Conservation (phyloP, 208 protist species). For the Naegleria lovaniensis region DNA sequence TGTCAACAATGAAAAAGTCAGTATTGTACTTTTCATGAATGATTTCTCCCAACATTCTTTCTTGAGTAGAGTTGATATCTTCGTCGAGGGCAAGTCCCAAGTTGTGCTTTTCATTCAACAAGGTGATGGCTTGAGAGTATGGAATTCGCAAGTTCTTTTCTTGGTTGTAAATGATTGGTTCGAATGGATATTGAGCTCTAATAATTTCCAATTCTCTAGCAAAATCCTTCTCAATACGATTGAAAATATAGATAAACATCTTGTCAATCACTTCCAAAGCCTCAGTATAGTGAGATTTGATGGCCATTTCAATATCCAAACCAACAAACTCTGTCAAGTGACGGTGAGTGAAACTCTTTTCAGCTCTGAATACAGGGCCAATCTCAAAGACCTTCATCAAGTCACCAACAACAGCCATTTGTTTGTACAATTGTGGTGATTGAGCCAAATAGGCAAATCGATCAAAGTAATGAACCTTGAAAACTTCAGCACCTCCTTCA, state of each 20-base stretch:
- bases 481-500: slow-evolving; percentile 89
- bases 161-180: slow-evolving; percentile 74
- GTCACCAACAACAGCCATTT: slow-evolving; percentile 96
- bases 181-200: slow-evolving; percentile 80
- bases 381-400: slow-evolving; percentile 89
- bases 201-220: slow-evolving; percentile 73
- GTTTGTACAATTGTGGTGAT: slow-evolving; percentile 99
- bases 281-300: slow-evolving; percentile 98
- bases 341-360: slow-evolving; percentile 97
- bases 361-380: slow-evolving; percentile 95
- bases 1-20: slow-evolving; percentile 99
- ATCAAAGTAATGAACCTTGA: slow-evolving; percentile 85
- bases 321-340: slow-evolving; percentile 99
- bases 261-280: slow-evolving; percentile 88
- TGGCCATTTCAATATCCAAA: slow-evolving; percentile 99
- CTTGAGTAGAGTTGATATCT: slow-evolving; percentile 86
- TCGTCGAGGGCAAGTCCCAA: slow-evolving; percentile 58
- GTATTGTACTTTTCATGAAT: slow-evolving; percentile 95
- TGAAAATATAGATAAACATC: slow-evolving; percentile 95
- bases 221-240: slow-evolving; percentile 59
- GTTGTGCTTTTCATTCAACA: slow-evolving; percentile 65
- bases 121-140: slow-evolving; percentile 52
- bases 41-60: slow-evolving; percentile 89
- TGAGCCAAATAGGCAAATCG: slow-evolving; percentile 92
- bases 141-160: slow-evolving; percentile 50